Conservation (phyloP, 2,329 filamentous ascomycete species). For the Pestalotiopsis sp. region DNA sequence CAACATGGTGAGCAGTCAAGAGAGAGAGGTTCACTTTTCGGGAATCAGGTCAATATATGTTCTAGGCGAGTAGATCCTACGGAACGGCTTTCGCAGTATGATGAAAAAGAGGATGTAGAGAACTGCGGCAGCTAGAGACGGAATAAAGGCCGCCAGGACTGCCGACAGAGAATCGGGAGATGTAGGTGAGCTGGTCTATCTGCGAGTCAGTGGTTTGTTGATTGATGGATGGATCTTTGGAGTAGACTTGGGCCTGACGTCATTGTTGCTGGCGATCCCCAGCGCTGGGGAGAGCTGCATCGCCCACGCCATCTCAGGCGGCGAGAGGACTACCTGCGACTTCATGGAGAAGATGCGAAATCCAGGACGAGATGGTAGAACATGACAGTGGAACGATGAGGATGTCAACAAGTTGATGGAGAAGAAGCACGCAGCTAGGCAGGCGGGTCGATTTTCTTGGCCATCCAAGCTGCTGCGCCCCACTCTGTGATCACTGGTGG, state of each 20-base stretch:
- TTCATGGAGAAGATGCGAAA: not conserved
- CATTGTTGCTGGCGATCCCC: not conserved
- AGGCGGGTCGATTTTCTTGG: no score
- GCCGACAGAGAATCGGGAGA: conserved; percentile 9
- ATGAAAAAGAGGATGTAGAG: conserved; percentile 19
- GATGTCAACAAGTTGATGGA: not conserved
- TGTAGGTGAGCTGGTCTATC: not conserved
- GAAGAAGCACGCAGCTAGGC: no score
- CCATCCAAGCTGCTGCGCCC: no score
- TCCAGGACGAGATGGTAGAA: not conserved
- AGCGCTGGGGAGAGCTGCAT: not conserved
- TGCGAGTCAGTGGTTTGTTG: not conserved
- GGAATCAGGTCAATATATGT: conserved; percentile 24
- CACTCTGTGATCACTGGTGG: no score
- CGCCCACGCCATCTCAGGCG: not conserved
- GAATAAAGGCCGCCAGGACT: conserved; percentile 18
- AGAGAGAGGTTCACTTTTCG: conserved; percentile 18
- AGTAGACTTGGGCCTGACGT: not conserved
- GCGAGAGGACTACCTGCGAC: conserved; percentile 1
- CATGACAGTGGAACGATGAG: not conserved
- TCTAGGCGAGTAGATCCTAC: conserved; percentile 22
- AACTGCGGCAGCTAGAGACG: conserved; percentile 19
- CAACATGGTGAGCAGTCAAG: not conserved
- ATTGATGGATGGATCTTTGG: no score
- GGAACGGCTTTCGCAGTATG: conserved; percentile 20